phyloP scores from a whole-genome alignment of 73 alveolate genomes.

The Symbiodinium natans region DNA sequence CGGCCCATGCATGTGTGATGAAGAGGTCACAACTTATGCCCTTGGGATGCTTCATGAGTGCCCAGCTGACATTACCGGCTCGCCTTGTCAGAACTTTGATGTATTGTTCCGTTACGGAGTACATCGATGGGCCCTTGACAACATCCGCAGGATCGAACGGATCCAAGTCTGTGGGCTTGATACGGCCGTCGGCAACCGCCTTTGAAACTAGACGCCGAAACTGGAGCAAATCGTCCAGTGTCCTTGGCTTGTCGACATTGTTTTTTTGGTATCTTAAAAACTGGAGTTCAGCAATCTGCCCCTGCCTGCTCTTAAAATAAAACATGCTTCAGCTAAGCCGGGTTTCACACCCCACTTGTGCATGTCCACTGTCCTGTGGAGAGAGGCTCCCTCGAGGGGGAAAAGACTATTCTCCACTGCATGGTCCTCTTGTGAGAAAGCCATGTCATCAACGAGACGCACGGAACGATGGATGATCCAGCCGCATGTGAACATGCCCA shows the following conservation, averaged over 20 bases:
- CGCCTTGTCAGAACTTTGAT: neutral
- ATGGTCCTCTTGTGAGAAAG: neutral
- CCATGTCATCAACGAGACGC: neutral
- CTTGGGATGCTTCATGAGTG: neutral
- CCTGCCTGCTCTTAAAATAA: neutral
- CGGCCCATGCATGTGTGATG: neutral
- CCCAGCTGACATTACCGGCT: neutral
- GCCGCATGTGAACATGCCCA: neutral
- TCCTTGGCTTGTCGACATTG: too few species aligned
- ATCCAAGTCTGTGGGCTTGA: neutral
- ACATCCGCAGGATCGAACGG: neutral
- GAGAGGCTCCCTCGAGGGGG: neutral
- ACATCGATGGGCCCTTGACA: constrained; percentile 3
- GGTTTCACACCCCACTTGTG: neutral
- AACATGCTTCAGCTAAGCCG: neutral
- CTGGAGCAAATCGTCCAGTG: neutral
- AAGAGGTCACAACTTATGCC: neutral
- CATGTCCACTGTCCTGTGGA: neutral
- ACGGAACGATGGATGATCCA: neutral
- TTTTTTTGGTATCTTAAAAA: too few species aligned
- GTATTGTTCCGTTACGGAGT: neutral
- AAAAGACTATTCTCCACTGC: neutral
- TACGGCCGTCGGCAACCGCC: neutral
- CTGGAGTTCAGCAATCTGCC: neutral
- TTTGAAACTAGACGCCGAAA: neutral